phyloP scores from a whole-genome alignment of 1,284 basidiomycete species.

The Trichosporon asahii region DNA sequence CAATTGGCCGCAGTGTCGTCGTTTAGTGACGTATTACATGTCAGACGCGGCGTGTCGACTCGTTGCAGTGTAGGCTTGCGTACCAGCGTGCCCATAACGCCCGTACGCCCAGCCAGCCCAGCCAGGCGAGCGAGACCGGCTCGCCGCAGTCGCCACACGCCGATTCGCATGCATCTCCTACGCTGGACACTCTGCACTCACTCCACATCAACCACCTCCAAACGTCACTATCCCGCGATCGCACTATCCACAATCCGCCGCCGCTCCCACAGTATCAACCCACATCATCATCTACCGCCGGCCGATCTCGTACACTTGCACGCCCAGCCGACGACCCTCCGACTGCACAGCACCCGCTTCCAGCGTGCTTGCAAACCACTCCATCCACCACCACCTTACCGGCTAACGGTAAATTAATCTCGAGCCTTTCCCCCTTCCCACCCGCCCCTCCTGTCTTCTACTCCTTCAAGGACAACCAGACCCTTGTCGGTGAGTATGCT shows the following conservation, averaged over 20 bases:
- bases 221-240: not conserved
- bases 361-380: not conserved
- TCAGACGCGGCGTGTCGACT: not conserved
- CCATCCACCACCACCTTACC: not conserved
- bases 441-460: conserved; percentile 66
- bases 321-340: not conserved
- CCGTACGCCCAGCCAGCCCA: too few relatives aligned
- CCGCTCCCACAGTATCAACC: not conserved
- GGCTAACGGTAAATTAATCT: not conserved
- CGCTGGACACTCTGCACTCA: not conserved
- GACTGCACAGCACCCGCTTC: not conserved
- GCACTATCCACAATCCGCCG: conserved; percentile 1
- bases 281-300: not conserved
- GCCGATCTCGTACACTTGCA: not conserved
- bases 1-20: not conserved
- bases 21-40: not conserved
- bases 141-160: not conserved
- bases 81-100: too few relatives aligned
- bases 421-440: conserved; percentile 19
- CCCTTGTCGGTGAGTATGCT: conserved; percentile 55
- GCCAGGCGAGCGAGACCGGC: not conserved
- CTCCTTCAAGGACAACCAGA: conserved; percentile 64
- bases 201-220: not conserved
- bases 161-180: not conserved
- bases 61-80: not conserved